Conservation (phyloP, 2,329 filamentous ascomycete genomes). For the Aspergillus quadricinctus region DNA sequence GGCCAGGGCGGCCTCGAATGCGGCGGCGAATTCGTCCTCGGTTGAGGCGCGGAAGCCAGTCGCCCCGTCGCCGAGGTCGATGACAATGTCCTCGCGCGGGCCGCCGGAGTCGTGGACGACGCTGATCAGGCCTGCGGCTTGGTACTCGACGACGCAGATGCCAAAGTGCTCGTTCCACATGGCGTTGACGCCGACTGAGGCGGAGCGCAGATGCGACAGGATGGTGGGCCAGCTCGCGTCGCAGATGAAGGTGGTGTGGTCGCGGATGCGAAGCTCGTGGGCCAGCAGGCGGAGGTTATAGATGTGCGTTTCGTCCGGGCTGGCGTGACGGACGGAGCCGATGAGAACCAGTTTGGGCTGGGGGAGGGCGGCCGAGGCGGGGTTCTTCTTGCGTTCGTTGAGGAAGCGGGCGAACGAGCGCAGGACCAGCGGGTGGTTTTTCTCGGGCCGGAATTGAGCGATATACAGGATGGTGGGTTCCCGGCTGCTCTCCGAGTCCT, state of each 20-base stretch:
- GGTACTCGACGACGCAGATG: constrained; percentile 96
- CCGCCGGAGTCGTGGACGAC: constrained; percentile 93
- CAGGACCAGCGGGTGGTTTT: constrained; percentile 86
- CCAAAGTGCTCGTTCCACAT: constrained; percentile 99
- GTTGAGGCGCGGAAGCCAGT: constrained; percentile 87
- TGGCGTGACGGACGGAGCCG: constrained; percentile 77
- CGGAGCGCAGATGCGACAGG: constrained; percentile 68
- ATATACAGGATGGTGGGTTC: constrained; percentile 81
- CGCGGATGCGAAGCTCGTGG: constrained; percentile 79
- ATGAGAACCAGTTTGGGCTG: constrained; percentile 72
- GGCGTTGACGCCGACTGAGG: constrained; percentile 85
- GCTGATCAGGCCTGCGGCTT: constrained; percentile 86
- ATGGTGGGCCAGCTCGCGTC: constrained; percentile 89
- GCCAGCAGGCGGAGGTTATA: constrained; percentile 83
- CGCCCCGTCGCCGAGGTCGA: constrained; percentile 69
- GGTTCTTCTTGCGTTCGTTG: constrained; percentile 48
- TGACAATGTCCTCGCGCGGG: constrained; percentile 88
- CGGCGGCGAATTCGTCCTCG: constrained; percentile 70
- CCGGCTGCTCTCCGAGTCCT: constrained; percentile 63
- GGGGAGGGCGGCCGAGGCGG: constrained; percentile 39
- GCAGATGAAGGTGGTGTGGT: constrained; percentile 79
- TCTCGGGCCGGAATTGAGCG: constrained; percentile 94
- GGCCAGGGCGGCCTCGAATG: constrained; percentile 73
- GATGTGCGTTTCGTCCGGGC: constrained; percentile 55
- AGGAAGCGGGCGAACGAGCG: constrained; percentile 77